phyloP scores from a whole-genome alignment of 768 basidiomycete genomes.

The Trametes elegans region DNA sequence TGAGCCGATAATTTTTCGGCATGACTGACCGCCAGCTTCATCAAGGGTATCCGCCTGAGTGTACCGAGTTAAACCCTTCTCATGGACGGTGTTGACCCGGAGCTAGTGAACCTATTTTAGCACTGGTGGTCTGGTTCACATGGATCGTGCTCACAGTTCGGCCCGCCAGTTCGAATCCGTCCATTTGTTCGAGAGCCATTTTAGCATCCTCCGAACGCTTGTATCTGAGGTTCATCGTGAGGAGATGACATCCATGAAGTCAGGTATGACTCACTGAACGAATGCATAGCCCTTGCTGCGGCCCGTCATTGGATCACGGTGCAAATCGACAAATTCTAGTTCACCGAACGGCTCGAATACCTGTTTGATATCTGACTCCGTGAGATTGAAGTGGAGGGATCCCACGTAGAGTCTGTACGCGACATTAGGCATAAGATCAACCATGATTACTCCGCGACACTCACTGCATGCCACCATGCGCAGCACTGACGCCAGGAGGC shows the following conservation, averaged over 20 bases:
- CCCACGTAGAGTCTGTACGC: conserved; percentile 85
- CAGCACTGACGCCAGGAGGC: conserved; percentile 79
- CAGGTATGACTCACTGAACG: conserved; percentile 68
- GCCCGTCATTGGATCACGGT: conserved; percentile 91
- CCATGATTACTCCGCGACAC: conserved; percentile 35
- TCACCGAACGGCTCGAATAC: conserved; percentile 99
- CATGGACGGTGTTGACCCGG: conserved; percentile 89
- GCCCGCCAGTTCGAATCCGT: conserved; percentile 96
- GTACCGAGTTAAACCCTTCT: conserved; percentile 78
- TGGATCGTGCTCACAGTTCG: conserved; percentile 61
- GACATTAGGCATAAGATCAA: neutral
- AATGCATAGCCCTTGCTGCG: conserved; percentile 98
- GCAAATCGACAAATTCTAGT: conserved; percentile 97
- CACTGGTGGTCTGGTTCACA: conserved; percentile 15
- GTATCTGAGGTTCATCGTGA: conserved; percentile 50
- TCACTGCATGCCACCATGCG: conserved; percentile 80
- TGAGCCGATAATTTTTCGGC: neutral
- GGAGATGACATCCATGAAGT: no score
- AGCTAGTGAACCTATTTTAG: conserved; percentile 49
- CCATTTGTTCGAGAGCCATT: conserved; percentile 98
- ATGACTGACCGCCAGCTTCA: conserved; percentile 75
- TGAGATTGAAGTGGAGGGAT: conserved; percentile 94
- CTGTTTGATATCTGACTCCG: conserved; percentile 96
- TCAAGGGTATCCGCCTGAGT: conserved; percentile 81
- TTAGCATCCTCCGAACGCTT: conserved; percentile 90